Evolutionary conservation across 2,329 filamentous ascomycete species (phyloP), one percentile per base, ranked within the genome.

Genomic region (Aspergillus pseudoviridinutans): DNA sequence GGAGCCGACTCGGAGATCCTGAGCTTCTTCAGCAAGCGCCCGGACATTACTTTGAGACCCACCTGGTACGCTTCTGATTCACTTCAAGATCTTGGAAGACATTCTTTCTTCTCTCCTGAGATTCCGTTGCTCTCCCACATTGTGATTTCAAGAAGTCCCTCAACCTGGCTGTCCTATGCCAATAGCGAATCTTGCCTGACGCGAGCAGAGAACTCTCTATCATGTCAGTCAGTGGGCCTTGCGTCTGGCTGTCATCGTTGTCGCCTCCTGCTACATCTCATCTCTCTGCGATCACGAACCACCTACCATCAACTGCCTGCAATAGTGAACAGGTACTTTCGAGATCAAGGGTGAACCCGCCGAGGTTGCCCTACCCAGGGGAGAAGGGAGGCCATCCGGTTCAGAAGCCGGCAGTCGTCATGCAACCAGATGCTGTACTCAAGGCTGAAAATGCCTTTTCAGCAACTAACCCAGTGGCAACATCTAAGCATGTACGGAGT

Each of bases 221-320:
- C 67, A 73, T 73, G 66, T 73, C 72, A 64, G 71, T 68, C 62
- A 73, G 66, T 51, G 72, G 71, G 50, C 72, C 70, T 63, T 73
- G 71, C 63, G 67, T 70, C 54, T 73, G 71, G 71, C 60, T 71
- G 56, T 65, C 71, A 47, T 67, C 71, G 46, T 61, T 72, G 58
- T 66, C 68, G 54, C 66, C 69, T 42, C 66, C 69, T 54, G 61
- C 67, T 52, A 63, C 65, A 49, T 71, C 70, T 47, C 66, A 69
- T 59, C 57, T 71, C 24, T 64, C 70, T 60, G 59, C 67, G 50
- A 67, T 71, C 52, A 61, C 66, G 35, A 68, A 64, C 53, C 66
- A 69, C 56, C 65, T 69, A 50, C 65, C 69, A 29, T 57, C 66
- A 35, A 57, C 64, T 49, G 51, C 58, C 58, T 67, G 67, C 57